Base-by-base conservation (phyloP, 2,329 filamentous ascomycete species). In the Coniochaeta sp. region DNA sequence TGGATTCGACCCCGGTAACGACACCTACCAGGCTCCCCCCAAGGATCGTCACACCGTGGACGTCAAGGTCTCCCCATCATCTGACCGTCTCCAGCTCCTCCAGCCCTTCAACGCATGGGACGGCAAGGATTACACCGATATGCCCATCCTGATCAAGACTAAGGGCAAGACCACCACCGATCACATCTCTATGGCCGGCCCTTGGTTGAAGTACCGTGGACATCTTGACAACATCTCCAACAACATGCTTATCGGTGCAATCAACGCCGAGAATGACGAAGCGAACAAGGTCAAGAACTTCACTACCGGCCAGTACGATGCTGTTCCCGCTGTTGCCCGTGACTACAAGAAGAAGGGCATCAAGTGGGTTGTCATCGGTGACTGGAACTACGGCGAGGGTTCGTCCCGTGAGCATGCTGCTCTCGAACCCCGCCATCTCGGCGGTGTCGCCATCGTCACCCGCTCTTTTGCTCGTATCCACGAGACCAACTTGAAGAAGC, bases 401-500 rank as follows among this genome's bases (percentile, higher is more conserved):
- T 91, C 87, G 74, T 98, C 95, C 65, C 92, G 95, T 85, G 95
- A 99, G 84, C 95, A 99, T 76, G 95, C 95, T 69, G 95, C 95
- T 77, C 87, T 99, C 64, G 93, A 99, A 84, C 95, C 95, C 74
- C 89, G 95, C 75, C 93, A 98, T 82, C 88, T 99, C 66, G 95
- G 95, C 73, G 95, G 93, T 77, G 86, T 97, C 71, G 95, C 93
- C 72, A 96, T 99, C 82, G 96, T 99, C 75, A 93, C 89, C 73
- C 89, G 91, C 74, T 91, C 86, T 66, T 99, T 99, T 75, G 95
- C 95, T 72, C 95, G 95, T 89, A 99, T 99, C 74, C 95, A 99
- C 85, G 95, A 99, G 85, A 99, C 95, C 83, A 99, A 99, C 87
- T 81, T 99, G 82, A 99, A 99, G 91, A 99, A 99, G 89, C 95